Base-by-base conservation (phyloP, 345 rosid genomes). In the Hypericum perforatum region DNA sequence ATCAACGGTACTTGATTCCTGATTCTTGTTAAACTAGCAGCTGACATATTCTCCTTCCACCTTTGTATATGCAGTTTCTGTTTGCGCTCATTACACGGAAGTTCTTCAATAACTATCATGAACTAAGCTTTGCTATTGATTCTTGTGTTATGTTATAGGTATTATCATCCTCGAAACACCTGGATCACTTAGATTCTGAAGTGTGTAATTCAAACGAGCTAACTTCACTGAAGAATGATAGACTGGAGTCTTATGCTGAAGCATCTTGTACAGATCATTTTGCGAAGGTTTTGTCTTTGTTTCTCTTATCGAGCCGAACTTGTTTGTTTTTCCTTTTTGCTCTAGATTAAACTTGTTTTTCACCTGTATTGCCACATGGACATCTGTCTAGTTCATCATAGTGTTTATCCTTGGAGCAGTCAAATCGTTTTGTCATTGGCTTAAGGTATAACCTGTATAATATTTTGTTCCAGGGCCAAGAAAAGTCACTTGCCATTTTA, bases 161-260 rank as follows among this genome's bases (percentile, higher is more conserved):
- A 62, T 77, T 73, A 37, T 69, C 74, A 39, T 68, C 73, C 61
- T 52, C 51, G 50, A 69, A 53, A 41, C 65, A 63, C 63, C 49
- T 60, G 64, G 68, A 70, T 67, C 81, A 62, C 56, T 76, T 73
- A n/a, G 66, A 73, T 62, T 56, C 71, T 39, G 79, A 61, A 51
- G 16, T 58, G 50, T 61, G 45, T 57, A 77, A 60, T 53, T 67
- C 73, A 57, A 50, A 48, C 9, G 81, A 70, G 56, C 62, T 56
- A 48, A 63, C 43, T 45, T 61, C 74, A 41, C 54, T 40, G 42
- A 60, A 42, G 47, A 71, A 66, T 45, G 68, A 57, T 61, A 52
- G 52, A 8, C 41, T 62, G 41, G 80, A 74, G 64, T 70, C 78
- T 67, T 69, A 66, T 12, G 52, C 63, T 57, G 82, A 76, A 65